Conservation (phyloP, 768 basidiomycete genomes). For the Grammothele lineata region DNA sequence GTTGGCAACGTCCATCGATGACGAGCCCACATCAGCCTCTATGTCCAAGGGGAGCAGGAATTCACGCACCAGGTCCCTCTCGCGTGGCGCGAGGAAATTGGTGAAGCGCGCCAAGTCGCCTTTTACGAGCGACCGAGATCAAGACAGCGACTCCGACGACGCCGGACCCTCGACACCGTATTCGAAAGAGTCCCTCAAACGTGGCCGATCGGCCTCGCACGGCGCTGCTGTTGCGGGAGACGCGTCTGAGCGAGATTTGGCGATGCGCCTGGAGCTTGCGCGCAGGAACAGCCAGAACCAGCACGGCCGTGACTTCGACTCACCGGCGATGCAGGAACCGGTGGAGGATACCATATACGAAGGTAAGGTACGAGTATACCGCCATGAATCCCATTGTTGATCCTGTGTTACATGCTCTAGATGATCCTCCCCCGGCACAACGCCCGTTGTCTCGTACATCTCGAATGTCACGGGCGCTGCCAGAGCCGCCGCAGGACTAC, state of each 20-base stretch:
- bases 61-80: conserved; percentile 19
- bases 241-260: conserved; percentile 72
- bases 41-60: conserved; percentile 35
- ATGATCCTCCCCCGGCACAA: conserved; percentile 53
- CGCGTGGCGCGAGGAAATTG: conserved; percentile 42
- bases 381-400: too few relatives aligned
- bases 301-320: conserved; percentile 40
- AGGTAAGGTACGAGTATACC: conserved; percentile 39
- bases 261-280: conserved; percentile 76
- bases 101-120: conserved; percentile 47
- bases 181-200: conserved; percentile 25
- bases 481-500: conserved; percentile 29
- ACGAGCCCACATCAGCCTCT: conserved; percentile 40
- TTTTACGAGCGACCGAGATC: conserved; percentile 28
- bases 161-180: conserved; percentile 21
- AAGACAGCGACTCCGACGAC: conserved; percentile 17
- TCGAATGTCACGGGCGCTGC: conserved; percentile 18
- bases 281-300: conserved; percentile 81
- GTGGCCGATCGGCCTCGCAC: conserved; percentile 27
- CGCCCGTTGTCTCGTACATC: conserved; percentile 56
- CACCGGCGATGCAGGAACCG: conserved; percentile 40
- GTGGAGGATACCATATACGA: conserved; percentile 74
- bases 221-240: conserved; percentile 38
- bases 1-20: conserved; percentile 63
- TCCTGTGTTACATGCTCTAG: conserved; percentile 28